Conservation (phyloP, 2,329 filamentous ascomycete genomes). For the Paracamarosporium sp. region DNA sequence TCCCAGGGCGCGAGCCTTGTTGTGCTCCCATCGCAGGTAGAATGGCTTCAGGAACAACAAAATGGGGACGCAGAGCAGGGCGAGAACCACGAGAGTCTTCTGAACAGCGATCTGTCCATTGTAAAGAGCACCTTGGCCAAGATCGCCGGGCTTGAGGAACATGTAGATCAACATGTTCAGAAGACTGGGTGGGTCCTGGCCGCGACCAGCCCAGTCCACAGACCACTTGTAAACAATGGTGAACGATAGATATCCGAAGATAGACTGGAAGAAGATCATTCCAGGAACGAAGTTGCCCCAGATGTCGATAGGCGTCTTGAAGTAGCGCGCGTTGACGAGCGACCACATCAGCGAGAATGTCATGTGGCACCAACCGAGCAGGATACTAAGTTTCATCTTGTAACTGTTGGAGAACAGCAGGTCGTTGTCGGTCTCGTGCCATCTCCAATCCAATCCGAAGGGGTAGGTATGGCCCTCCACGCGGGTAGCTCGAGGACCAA, state of each 20-base stretch:
- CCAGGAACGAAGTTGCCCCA: slow-evolving; percentile 97
- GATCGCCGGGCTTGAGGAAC: slow-evolving; percentile 86
- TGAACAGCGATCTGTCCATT: slow-evolving; percentile 78
- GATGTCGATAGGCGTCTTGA: slow-evolving; percentile 93
- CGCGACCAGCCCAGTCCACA: slow-evolving; percentile 79
- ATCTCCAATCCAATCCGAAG: slow-evolving; percentile 93
- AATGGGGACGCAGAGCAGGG: slow-evolving; percentile 85
- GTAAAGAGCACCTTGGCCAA: slow-evolving; percentile 76
- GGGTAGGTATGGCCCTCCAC: slow-evolving; percentile 85
- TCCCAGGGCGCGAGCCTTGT: slow-evolving; percentile 82
- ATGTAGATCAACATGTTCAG: slow-evolving; percentile 99
- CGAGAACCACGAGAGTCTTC: slow-evolving; percentile 78
- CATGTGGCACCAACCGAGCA: slow-evolving; percentile 98
- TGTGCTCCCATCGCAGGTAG: slow-evolving; percentile 93
- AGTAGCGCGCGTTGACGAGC: slow-evolving; percentile 91
- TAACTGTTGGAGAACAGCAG: slow-evolving; percentile 96
- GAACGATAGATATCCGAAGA: slow-evolving; percentile 94
- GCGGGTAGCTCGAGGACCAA: slow-evolving; percentile 66
- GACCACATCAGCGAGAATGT: slow-evolving; percentile 95
- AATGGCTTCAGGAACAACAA: slow-evolving; percentile 95
- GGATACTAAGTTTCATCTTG: slow-evolving; percentile 99
- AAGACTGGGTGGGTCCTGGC: slow-evolving; percentile 78
- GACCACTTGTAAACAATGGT: slow-evolving; percentile 98
- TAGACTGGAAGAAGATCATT: slow-evolving; percentile 99
- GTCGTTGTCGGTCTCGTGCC: slow-evolving; percentile 95